Base-by-base conservation (phyloP, 495 filamentous ascomycete species). In the Penicillium salamii region DNA sequence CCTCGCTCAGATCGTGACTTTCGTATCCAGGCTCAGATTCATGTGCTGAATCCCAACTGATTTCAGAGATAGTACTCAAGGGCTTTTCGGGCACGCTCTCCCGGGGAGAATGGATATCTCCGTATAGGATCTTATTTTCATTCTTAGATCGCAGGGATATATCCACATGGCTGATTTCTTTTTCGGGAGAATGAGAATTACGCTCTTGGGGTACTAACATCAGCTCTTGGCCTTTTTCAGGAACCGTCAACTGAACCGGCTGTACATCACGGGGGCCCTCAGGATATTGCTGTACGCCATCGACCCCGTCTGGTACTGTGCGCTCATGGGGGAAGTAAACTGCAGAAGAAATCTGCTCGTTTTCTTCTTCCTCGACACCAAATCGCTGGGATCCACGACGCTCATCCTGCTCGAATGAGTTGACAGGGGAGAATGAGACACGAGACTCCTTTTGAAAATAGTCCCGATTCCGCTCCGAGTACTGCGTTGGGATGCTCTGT, bases 271-370 rank as follows among this genome's bases (percentile, higher is more conserved):
- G 59, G 48, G 67, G 56, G 20, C 70, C 63, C 48, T 81, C 72
- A 49, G 72, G 63, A 50, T 77, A 72, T 34, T 77, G 67, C 41
- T 80, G 74, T 58, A 64, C 21, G n/a, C 35, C 54, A 38, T 75
- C 64, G 35, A 61, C 56, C 20, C 58, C 71, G 33, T 71, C 68
- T 7, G 64, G 52, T 8, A 68, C 57, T 2, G 62, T 58, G 44
- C 79, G 78, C 68, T 88, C 83, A 72, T 97, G 93, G 15, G 93
- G 93, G 54, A 93, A 81, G 66, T 97, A 98, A 43, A 96, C 76
- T 9, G 92, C 92, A 33, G 92, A 97, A 7, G 88, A 91, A 39
- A 98, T 97, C 65, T 96, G 89, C 61, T 97, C 93, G 63, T 91
- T 83, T 18, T 88, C 88, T 34, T 89, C 91, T 45, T 93, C 90